Evolutionary conservation across 768 basidiomycete species (phyloP), one percentile per base, ranked within the genome.

Genomic region (Calvatia gigantea): DNA sequence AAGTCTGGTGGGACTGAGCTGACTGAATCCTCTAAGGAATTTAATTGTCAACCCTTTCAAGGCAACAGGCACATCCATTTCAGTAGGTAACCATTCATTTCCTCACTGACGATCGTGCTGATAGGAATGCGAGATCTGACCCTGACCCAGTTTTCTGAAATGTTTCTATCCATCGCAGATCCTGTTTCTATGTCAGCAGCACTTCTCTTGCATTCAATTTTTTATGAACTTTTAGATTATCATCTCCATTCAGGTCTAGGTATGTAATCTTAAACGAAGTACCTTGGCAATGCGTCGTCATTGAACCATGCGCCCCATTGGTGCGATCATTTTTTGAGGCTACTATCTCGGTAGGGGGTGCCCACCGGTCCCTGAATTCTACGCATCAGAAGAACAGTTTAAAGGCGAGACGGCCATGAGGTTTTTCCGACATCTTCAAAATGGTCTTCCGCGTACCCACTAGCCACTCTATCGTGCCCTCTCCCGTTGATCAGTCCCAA

Each of bases 361-460:
- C 33, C 28, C 17, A 31, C 29, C 39, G 38, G 53, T 39, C 46
- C 54, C 45, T 55, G 35, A 47, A 42, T 42, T 47, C 60, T 45
- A 49, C 21, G 21, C n/a, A 12, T 44, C 57, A 57, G 52, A 62
- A 58, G 64, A 70, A 70, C 64, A 67, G 67, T 75, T n/a, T 76
- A 76, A 76, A 77, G 72, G 68, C 68, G 51, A 66, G 61, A 60
- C 61, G 56, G 62, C 64, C 60, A 61, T 63, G 50, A 59, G 61
- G 58, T 67, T 65, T 69, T 61, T 69, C 65, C 61, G 64, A 64
- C 68, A 66, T 65, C 68, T 63, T 65, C 64, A 56, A 65, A 61
- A 84, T 84, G 82, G 79, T 80, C 67, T 83, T 81, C 71, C 82
- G 82, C 65, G 69, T 85, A 62, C 84, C 83, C 61, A 80, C 84